Base-by-base conservation (phyloP, 495 filamentous ascomycete genomes). In the Pyrenula aspistea region DNA sequence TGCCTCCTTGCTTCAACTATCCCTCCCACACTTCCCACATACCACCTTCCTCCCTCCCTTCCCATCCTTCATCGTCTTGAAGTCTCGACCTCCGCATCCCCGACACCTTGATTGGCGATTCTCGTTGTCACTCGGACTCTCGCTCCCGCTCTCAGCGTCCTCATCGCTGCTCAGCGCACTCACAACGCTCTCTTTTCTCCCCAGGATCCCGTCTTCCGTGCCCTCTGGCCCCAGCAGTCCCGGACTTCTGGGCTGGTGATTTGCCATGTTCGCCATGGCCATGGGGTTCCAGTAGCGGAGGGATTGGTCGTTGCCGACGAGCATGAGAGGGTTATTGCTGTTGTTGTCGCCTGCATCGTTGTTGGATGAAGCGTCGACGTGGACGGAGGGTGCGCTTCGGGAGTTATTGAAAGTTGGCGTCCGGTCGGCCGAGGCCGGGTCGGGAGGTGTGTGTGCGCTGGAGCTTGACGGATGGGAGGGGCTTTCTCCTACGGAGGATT, bases 251-350 rank as follows among this genome's bases (percentile, higher is more conserved):
- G 63, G 65, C 19, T 68, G 66, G 11, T 60, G 64, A 20, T 65
- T 66, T 1, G 74, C 73, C 36, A 75, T 49, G 8, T 74, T 74
- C 56, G 75, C 70, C 53, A 75, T 74, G 15, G 70, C 67, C 53
- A 73, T 71, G 25, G 73, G 73, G 51, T 74, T 77, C 71, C 78
- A 82, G 60, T 73, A 82, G 4, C 73, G 71, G 53, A 77, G 74
- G 66, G 71, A 77, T 25, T 78, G 77, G 19, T 77, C 76, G 22
- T 72, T 75, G 59, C 75, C 71, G 1, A 79, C 58, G 73, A 76
- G 78, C 20, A 78, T 67, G 78, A 59, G 22, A 12, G 36, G 58
- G 10, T 56, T 50, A 52, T 24, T 52, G 21, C 23, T 56, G 48
- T 25, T 53, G 55, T 19, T 56, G 48, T 10, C 54, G 15, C 25